Percentiles rank a stretch among this genome's conserved stretches.
These are phyloP conservation scores for Mucor sp. DNA, from an alignment of 371 early-diverging fungal species.

Conservation along the genomic window DNA sequence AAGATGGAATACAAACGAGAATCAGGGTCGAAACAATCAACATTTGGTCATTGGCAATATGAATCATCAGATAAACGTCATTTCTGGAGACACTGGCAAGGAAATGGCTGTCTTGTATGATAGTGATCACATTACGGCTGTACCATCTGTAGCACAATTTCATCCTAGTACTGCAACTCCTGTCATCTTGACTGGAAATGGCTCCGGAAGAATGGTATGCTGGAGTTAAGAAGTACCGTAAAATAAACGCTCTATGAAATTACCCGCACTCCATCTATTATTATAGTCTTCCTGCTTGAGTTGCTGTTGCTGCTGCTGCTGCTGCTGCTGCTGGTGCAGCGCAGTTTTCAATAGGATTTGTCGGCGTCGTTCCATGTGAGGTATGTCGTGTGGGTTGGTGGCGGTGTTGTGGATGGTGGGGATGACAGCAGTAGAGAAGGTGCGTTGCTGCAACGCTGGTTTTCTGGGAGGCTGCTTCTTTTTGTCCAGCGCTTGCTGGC, in stretches of 20 bases:
- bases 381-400: neutral
- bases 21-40: constrained; percentile 29
- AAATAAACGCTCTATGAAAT: constrained; percentile 13
- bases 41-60: constrained; percentile 73
- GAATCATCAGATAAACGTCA: constrained; percentile 66
- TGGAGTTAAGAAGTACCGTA: constrained; percentile 23
- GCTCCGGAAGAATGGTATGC: constrained; percentile 47
- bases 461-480: neutral
- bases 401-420: constrained; percentile 1
- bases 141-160: constrained; percentile 69
- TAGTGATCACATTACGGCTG: constrained; percentile 57
- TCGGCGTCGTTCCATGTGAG: constrained; percentile 23
- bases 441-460: constrained; percentile 4
- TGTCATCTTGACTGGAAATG: constrained; percentile 41
- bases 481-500: constrained; percentile 7
- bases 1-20: constrained; percentile 59
- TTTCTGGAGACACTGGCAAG: constrained; percentile 60
- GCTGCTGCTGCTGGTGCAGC: neutral
- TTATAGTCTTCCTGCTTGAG: constrained; percentile 2
- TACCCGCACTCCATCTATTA: constrained; percentile 18
- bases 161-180: constrained; percentile 55
- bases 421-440: constrained; percentile 11
- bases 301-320: constrained; percentile 13
- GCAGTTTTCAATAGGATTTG: constrained; percentile 20
- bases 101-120: constrained; percentile 56